Evolutionary conservation across 2,329 filamentous ascomycete genomes (phyloP).

Genomic region (Aspergillus unguis): DNA sequence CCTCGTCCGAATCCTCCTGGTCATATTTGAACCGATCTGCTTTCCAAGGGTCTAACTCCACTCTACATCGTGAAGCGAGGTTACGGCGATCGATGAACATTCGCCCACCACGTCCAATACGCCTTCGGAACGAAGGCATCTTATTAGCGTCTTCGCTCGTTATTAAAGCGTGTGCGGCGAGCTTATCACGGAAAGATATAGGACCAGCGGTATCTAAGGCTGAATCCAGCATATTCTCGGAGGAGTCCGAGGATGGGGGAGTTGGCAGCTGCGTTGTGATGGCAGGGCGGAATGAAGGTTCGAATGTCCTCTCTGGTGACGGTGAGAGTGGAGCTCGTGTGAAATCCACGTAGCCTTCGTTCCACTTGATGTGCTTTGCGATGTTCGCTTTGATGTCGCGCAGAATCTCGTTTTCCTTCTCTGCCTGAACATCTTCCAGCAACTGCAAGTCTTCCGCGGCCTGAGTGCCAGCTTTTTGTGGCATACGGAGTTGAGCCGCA

Average conservation of each 20-base stretch:
- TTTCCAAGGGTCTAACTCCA: constrained; percentile 47
- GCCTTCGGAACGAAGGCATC: constrained; percentile 71
- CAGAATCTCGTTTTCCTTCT: constrained; percentile 77
- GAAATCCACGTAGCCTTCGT: constrained; percentile 81
- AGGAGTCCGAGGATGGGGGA: constrained; percentile 49
- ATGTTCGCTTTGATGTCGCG: constrained; percentile 83
- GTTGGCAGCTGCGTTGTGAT: constrained; percentile 63
- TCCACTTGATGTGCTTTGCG: constrained; percentile 86
- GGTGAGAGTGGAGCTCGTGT: constrained; percentile 83
- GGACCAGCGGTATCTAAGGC: constrained; percentile 33
- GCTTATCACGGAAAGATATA: constrained; percentile 35
- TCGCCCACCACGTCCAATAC: constrained; percentile 78
- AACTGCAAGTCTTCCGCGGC: constrained; percentile 75
- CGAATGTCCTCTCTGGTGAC: constrained; percentile 61
- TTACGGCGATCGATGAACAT: constrained; percentile 84
- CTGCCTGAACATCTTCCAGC: constrained; percentile 71
- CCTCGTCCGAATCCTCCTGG: constrained; percentile 76
- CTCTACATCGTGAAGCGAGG: constrained; percentile 53
- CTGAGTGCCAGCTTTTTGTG: constrained; percentile 67
- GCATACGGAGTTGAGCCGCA: constrained; percentile 64
- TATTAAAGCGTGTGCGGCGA: constrained; percentile 42
- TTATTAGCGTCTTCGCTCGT: constrained; percentile 43
- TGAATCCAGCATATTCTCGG: constrained; percentile 42
- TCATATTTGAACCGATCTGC: constrained; percentile 82
- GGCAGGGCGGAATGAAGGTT: constrained; percentile 65